A percentile compares a stretch with the other conserved stretches of the same genome.
These are phyloP conservation scores for Mucor plumbeus DNA, from an alignment of 371 early-diverging fungal species.

Conservation along the genomic window DNA sequence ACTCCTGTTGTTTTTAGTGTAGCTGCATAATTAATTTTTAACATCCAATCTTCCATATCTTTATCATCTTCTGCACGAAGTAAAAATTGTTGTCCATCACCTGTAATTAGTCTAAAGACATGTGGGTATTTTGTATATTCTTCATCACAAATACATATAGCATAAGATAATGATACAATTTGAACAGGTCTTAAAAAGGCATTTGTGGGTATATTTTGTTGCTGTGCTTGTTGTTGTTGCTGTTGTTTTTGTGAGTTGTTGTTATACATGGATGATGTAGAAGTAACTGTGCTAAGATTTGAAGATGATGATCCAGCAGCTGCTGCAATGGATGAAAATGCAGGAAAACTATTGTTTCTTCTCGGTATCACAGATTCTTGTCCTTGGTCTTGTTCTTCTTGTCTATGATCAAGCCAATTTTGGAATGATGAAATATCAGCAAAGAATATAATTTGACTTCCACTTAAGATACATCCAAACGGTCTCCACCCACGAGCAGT, in stretches of 20 bases:
- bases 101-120: constrained; percentile 75
- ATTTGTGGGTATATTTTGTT: constrained; percentile 15
- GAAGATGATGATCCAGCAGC: constrained; percentile 9
- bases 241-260: background rate
- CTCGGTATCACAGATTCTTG: background rate
- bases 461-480: constrained; percentile 76
- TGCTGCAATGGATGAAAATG: constrained; percentile 16
- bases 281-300: constrained; percentile 20
- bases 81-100: constrained; percentile 74
- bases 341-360: constrained; percentile 33
- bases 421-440: constrained; percentile 54
- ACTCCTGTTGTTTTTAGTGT: constrained; percentile 73
- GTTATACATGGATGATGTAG: constrained; percentile 25
- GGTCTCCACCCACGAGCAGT: constrained; percentile 77
- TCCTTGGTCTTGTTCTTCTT: background rate
- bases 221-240: constrained; percentile 12
- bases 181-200: constrained; percentile 45
- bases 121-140: constrained; percentile 75
- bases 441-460: constrained; percentile 80
- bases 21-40: constrained; percentile 80
- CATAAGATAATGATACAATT: constrained; percentile 68
- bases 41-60: constrained; percentile 84
- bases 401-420: constrained; percentile 42
- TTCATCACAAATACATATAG: constrained; percentile 74
- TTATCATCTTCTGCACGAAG: constrained; percentile 67